Evolutionary conservation across 805 yeast species (phyloP).

Genomic region (Yamadazyma tumulicola): DNA sequence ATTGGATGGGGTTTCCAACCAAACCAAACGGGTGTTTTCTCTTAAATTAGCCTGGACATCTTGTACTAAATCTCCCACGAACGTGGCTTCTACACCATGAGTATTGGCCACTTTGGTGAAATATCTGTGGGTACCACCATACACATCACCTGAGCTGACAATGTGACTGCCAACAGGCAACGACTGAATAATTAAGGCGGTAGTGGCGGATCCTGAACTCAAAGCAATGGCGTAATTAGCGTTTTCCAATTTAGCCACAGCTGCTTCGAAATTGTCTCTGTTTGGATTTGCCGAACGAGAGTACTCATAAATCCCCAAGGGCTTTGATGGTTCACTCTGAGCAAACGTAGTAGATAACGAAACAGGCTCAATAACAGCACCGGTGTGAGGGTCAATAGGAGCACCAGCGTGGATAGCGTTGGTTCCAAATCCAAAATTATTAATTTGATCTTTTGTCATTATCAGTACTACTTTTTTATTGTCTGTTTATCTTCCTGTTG

Average conservation of each 20-base stretch:
- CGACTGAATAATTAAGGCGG: conserved; percentile 72
- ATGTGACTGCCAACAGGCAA: conserved; percentile 71
- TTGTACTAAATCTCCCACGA: conserved; percentile 59
- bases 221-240: conserved; percentile 76
- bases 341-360: conserved; percentile 84
- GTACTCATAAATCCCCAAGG: conserved; percentile 77
- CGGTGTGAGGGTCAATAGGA: conserved; percentile 65
- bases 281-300: conserved; percentile 85
- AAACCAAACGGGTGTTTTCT: conserved; percentile 67
- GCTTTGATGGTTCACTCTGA: conserved; percentile 72
- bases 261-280: conserved; percentile 75
- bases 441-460: conserved; percentile 38
- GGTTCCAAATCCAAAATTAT: conserved; percentile 60
- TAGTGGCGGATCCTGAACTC: conserved; percentile 83
- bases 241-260: conserved; percentile 74
- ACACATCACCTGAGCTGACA: conserved; percentile 78
- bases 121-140: conserved; percentile 90
- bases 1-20: conserved; percentile 89
- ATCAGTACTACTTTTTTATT: too few species aligned
- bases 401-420: conserved; percentile 84
- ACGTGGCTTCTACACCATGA: conserved; percentile 69
- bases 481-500: too few species aligned
- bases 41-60: conserved; percentile 57
- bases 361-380: conserved; percentile 84
- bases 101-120: conserved; percentile 81